These are phyloP conservation scores for Pharus latifolius DNA, from an alignment of 176 grass and related monocot species.

Conservation along the genomic window DNA sequence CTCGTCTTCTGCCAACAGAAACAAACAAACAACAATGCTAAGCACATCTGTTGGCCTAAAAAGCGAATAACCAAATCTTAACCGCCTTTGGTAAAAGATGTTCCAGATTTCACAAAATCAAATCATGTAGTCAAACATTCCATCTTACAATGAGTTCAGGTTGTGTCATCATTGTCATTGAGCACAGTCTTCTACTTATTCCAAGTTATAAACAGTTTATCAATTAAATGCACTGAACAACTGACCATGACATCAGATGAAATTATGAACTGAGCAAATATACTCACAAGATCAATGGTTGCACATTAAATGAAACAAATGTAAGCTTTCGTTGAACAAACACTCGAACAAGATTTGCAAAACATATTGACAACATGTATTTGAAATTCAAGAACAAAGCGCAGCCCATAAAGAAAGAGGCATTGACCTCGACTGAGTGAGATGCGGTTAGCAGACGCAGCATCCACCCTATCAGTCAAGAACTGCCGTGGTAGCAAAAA, in stretches of 20 bases:
- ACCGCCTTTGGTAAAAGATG: neutral
- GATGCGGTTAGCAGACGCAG: conserved; percentile 20
- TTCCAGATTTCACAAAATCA: neutral
- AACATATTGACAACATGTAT: neutral
- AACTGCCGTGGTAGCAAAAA: conserved; percentile 59
- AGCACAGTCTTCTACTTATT: conserved; percentile 67
- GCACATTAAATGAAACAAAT: no score
- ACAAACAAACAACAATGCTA: conserved; percentile 12
- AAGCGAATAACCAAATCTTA: neutral
- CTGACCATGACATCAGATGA: no score
- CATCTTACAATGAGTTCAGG: conserved; percentile 19
- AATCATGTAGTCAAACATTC: neutral
- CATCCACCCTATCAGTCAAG: conserved; percentile 40
- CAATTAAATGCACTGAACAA: conserved; percentile 13
- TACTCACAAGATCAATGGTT: neutral
- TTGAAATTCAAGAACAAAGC: conserved; percentile 16
- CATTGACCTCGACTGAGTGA: conserved; percentile 42
- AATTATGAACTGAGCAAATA: neutral
- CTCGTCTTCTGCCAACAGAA: conserved; percentile 23
- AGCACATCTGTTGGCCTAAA: conserved; percentile 3
- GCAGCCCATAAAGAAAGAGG: neutral
- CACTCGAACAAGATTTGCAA: no score
- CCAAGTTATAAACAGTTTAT: conserved; percentile 21
- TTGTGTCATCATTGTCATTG: conserved; percentile 22
- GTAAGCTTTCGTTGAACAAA: no score